Percentiles rank a stretch among this genome's conserved stretches.
Evolutionary conservation across 2,329 filamentous ascomycete species (phyloP).

Genomic region (Ceratocystis eucalypticola): DNA sequence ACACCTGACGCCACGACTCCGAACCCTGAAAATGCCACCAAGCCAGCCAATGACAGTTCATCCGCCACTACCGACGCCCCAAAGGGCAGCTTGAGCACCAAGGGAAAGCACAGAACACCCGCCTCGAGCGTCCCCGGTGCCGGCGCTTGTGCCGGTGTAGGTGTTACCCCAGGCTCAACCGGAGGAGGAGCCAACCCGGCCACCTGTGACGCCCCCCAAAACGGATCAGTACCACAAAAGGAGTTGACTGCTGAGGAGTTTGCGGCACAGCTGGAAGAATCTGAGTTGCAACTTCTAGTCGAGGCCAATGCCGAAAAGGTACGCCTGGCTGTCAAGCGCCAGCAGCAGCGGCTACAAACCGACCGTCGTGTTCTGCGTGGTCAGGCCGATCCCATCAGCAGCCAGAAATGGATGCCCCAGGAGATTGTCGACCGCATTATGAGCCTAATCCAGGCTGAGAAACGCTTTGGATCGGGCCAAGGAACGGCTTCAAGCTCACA

Average conservation of each 20-base stretch:
- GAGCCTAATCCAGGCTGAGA: conserved; percentile 55
- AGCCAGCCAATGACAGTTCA: conserved; percentile 16
- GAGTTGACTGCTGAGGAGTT: conserved; percentile 73
- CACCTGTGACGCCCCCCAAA: neutral
- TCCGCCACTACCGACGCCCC: neutral
- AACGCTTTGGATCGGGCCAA: conserved; percentile 32
- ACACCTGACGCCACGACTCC: conserved; percentile 27
- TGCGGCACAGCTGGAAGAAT: conserved; percentile 74
- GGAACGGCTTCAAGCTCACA: conserved; percentile 28
- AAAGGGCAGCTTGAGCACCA: conserved; percentile 21
- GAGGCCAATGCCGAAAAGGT: conserved; percentile 72
- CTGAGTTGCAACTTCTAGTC: conserved; percentile 76
- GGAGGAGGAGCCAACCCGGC: neutral
- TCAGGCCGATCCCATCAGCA: conserved; percentile 61
- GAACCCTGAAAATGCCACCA: conserved; percentile 9
- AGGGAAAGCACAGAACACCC: conserved; percentile 11
- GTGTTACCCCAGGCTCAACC: neutral
- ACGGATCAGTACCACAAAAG: conserved; percentile 23
- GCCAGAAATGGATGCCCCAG: conserved; percentile 64
- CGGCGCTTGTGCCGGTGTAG: neutral
- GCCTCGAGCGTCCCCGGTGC: neutral
- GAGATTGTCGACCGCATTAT: conserved; percentile 69
- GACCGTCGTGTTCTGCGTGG: conserved; percentile 69
- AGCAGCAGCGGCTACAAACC: conserved; percentile 65
- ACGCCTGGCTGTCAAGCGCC: conserved; percentile 63